A percentile compares a stretch with the other conserved stretches of the same genome.
phyloP scores from a whole-genome alignment of 2,329 filamentous ascomycete genomes.

The Fonsecaea erecta region DNA sequence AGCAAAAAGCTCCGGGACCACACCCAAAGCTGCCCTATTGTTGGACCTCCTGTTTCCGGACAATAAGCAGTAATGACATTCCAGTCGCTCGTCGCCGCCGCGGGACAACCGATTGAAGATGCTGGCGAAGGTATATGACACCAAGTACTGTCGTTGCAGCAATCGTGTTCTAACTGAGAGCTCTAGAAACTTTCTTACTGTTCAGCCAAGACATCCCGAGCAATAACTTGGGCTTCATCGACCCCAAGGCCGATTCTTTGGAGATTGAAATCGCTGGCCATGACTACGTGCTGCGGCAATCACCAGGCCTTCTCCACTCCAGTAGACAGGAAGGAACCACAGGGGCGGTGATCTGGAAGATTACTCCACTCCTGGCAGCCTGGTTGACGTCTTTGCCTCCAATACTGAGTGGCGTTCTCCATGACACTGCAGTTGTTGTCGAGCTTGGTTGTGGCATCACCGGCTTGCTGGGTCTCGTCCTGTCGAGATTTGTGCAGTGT shows the following conservation, averaged over 20 bases:
- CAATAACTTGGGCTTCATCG: slow-evolving; percentile 82
- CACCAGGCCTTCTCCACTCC: slow-evolving; percentile 78
- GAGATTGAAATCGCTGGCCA: slow-evolving; percentile 69
- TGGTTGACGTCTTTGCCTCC: slow-evolving; percentile 73
- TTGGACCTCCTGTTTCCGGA: background rate
- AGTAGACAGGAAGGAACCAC: slow-evolving; percentile 73
- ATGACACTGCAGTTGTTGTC: slow-evolving; percentile 63
- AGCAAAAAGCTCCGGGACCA: background rate
- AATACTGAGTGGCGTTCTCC: slow-evolving; percentile 66
- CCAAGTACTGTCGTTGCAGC: too few species aligned
- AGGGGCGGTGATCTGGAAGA: slow-evolving; percentile 89
- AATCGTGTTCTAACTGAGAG: slow-evolving; percentile 16
- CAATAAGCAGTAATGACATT: slow-evolving; percentile 16
- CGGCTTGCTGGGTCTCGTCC: slow-evolving; percentile 72
- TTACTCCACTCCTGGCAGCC: slow-evolving; percentile 78
- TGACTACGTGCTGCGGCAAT: slow-evolving; percentile 80
- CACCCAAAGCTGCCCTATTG: background rate
- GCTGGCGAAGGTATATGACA: slow-evolving; percentile 61
- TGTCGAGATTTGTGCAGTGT: slow-evolving; percentile 62
- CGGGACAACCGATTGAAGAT: slow-evolving; percentile 40
- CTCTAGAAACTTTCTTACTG: slow-evolving; percentile 80
- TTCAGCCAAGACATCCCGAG: slow-evolving; percentile 78
- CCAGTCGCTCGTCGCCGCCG: slow-evolving; percentile 10
- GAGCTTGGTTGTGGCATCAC: slow-evolving; percentile 91
- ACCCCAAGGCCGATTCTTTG: slow-evolving; percentile 68